Evolutionary conservation across 1,139 yeast species (phyloP), one percentile per base, ranked within the genome.

Genomic region (Candida anutae): DNA sequence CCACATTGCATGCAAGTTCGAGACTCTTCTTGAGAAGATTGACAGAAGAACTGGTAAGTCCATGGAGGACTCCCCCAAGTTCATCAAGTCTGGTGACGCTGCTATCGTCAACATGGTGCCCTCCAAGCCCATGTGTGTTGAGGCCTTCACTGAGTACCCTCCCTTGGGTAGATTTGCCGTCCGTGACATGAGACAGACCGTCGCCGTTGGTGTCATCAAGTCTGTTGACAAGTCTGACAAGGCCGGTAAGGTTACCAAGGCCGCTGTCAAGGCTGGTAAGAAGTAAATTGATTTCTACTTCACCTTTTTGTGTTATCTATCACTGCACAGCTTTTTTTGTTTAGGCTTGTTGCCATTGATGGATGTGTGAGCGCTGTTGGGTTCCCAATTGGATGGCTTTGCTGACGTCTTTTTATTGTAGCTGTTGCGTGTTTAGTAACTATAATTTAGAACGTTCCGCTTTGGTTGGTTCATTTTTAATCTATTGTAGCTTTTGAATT

Each of bases 181-280:
- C 77, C 88, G 95, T 81, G 96, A 87, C 72, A 87, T 87, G 96
- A 83, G 96, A 80, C 95, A 85, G 73, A 87, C 96, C 53, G 96
- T 88, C 57, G 96, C 96, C 62, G 96, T 87, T 65, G 96, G 96
- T 85, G 96, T 88, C 65, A 84, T 88, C 90, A 88, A 88, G 83
- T 71, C 90, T 53, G 96, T 88, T 58, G 95, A 77, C 62, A 88
- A 88, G 83, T 61, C 90, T 48, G 90, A 80, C 73, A 77, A 74
- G 71, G 83, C 84, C 59, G 94, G 94, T 75, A 88, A 88, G 88
- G 95, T 88, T 57, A 88, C 97, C 88, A 88, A 88, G 87, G 93
- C 97, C 70, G 97, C 97, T 66, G 77, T 71, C 61, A 88, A 88
- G 85, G 95, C 96, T 69, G 79, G 81, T 63, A 88, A 85, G 87